A percentile compares a stretch with the other conserved stretches of the same genome.
phyloP scores from a whole-genome alignment of 2,329 filamentous ascomycete genomes.

The Xylariaceae sp. region DNA sequence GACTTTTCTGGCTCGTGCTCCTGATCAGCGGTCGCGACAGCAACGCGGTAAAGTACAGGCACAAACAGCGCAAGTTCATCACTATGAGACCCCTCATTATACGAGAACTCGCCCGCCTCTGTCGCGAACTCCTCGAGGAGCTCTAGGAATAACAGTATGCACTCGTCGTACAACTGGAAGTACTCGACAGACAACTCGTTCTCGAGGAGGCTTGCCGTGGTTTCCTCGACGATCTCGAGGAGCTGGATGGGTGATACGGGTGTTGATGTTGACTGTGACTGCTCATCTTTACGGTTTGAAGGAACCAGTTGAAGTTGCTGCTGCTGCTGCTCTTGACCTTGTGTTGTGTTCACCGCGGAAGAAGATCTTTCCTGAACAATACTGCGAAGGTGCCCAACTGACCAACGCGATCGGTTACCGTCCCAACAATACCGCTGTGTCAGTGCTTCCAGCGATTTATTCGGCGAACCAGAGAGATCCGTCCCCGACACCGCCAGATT shows the following conservation, averaged over 20 bases:
- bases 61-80: neutral
- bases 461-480: neutral
- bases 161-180: conserved; percentile 21
- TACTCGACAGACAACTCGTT: conserved; percentile 24
- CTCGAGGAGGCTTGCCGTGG: conserved; percentile 18
- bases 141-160: conserved; percentile 13
- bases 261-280: neutral
- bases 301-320: neutral
- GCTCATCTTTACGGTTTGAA: neutral
- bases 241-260: conserved; percentile 22
- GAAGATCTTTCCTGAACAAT: neutral
- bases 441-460: neutral
- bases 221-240: conserved; percentile 22
- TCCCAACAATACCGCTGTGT: neutral
- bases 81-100: neutral
- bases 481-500: neutral
- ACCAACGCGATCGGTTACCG: neutral
- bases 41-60: neutral
- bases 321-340: neutral
- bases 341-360: neutral
- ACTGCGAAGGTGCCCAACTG: neutral
- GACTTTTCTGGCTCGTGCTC: no score
- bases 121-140: conserved; percentile 9
- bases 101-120: conserved; percentile 1
- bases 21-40: no score